These are phyloP conservation scores for Boletellus ananas DNA, from an alignment of 768 basidiomycete genomes.

Conservation along the genomic window DNA sequence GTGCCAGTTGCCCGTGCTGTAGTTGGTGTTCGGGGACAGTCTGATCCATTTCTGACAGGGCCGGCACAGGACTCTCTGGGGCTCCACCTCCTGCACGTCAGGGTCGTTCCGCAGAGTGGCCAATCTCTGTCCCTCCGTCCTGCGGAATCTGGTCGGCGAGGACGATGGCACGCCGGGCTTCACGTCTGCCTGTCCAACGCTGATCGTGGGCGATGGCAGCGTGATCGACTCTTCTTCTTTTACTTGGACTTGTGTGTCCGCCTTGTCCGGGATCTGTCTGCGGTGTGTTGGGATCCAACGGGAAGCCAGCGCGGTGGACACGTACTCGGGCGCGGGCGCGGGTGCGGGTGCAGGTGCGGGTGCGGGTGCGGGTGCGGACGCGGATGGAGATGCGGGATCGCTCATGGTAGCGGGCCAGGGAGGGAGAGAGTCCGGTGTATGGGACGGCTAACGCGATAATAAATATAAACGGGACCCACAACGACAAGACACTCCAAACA, in stretches of 20 bases:
- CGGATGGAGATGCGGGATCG: constrained; percentile 12
- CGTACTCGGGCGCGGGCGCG: constrained; percentile 15
- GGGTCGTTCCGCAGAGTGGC: constrained; percentile 52
- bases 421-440: too few relatives aligned
- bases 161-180: neutral
- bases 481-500: constrained; percentile 18
- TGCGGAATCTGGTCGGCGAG: constrained; percentile 20
- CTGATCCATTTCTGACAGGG: constrained; percentile 63
- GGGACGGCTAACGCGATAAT: neutral
- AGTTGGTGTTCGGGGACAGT: constrained; percentile 39
- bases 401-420: constrained; percentile 29
- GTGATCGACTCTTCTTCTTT: constrained; percentile 15
- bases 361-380: neutral
- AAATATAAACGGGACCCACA: neutral
- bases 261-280: constrained; percentile 12
- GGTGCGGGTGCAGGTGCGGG: neutral
- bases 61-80: constrained; percentile 53
- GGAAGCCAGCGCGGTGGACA: neutral
- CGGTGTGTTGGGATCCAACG: constrained; percentile 6
- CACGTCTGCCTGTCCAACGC: neutral
- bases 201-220: constrained; percentile 7
- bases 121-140: constrained; percentile 43
- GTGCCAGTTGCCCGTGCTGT: constrained; percentile 51
- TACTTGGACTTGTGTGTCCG: neutral
- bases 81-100: constrained; percentile 45